Percentiles rank a stretch among this genome's conserved stretches.
Evolutionary conservation across 139 green algal species (phyloP).

Genomic region (Nannochloris sp.): DNA sequence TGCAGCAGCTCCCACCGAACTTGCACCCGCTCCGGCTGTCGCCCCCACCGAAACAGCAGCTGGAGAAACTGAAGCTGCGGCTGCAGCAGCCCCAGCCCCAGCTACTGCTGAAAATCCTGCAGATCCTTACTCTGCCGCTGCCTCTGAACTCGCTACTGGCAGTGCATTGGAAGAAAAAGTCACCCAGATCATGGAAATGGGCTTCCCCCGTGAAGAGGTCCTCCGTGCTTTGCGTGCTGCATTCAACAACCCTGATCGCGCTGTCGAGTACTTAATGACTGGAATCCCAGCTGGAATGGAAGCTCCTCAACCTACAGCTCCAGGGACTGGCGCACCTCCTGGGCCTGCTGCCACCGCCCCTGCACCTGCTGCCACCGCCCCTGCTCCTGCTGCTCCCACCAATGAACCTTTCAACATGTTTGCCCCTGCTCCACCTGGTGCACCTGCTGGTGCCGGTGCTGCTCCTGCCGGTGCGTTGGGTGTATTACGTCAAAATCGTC

Average conservation of each 20-base stretch:
- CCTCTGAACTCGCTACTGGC: conserved; percentile 67
- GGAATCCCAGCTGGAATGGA: conserved; percentile 65
- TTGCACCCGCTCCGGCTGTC: conserved; percentile 14
- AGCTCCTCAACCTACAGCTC: conserved; percentile 1
- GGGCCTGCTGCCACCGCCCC: conserved; percentile 11
- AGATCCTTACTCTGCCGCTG: conserved; percentile 40
- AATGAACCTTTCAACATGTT: conserved; percentile 89
- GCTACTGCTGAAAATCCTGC: not conserved
- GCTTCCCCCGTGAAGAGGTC: conserved; percentile 74
- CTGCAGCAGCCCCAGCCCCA: not conserved
- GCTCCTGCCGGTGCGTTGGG: conserved; percentile 50
- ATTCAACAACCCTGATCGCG: conserved; percentile 98
- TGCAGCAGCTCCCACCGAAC: not conserved
- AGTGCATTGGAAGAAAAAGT: conserved; percentile 59
- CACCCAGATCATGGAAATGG: conserved; percentile 86
- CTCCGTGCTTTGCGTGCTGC: conserved; percentile 84
- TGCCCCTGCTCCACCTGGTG: conserved; percentile 29
- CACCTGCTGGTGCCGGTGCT: conserved; percentile 17
- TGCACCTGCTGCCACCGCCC: conserved; percentile 5
- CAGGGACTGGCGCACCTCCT: conserved; percentile 1
- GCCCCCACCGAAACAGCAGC: conserved; percentile 18
- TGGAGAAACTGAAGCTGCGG: not conserved
- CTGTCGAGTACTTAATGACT: conserved; percentile 98
- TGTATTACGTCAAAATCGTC: conserved; percentile 66
- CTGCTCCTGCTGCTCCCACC: conserved; percentile 14